phyloP scores from a whole-genome alignment of 768 basidiomycete species.

The Amanita polypyramis region DNA sequence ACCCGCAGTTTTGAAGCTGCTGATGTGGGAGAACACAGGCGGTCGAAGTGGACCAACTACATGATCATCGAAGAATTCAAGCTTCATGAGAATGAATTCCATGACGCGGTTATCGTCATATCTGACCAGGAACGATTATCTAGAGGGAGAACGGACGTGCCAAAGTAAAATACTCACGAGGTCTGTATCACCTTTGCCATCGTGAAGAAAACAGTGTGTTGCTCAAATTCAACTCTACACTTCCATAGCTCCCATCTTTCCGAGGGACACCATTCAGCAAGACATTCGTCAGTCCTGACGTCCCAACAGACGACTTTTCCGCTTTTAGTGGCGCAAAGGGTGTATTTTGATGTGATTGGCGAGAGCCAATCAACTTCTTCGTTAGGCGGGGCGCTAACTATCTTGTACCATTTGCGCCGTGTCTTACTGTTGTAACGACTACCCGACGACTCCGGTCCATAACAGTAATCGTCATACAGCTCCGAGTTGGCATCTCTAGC shows the following conservation, averaged over 20 bases:
- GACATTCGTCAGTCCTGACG: conserved; percentile 44
- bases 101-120: conserved; percentile 54
- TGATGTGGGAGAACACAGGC: conserved; percentile 49
- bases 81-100: conserved; percentile 63
- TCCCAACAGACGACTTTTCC: conserved; percentile 76
- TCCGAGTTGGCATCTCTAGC: conserved; percentile 11
- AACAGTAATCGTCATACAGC: conserved; percentile 3
- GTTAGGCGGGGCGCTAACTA: conserved; percentile 52
- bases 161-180: conserved; percentile 28
- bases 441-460: neutral
- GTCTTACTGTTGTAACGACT: conserved; percentile 6
- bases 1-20: conserved; percentile 52
- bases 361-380: conserved; percentile 73
- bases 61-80: conserved; percentile 44
- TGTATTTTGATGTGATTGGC: conserved; percentile 67
- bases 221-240: conserved; percentile 67
- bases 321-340: conserved; percentile 67
- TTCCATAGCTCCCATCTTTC: conserved; percentile 68
- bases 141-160: neutral
- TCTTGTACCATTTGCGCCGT: conserved; percentile 47
- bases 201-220: conserved; percentile 60
- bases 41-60: conserved; percentile 23
- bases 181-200: conserved; percentile 56
- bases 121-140: conserved; percentile 16
- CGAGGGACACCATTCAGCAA: conserved; percentile 62